Base-by-base conservation (phyloP, 768 basidiomycete genomes). In the Dioszegia hungarica region DNA sequence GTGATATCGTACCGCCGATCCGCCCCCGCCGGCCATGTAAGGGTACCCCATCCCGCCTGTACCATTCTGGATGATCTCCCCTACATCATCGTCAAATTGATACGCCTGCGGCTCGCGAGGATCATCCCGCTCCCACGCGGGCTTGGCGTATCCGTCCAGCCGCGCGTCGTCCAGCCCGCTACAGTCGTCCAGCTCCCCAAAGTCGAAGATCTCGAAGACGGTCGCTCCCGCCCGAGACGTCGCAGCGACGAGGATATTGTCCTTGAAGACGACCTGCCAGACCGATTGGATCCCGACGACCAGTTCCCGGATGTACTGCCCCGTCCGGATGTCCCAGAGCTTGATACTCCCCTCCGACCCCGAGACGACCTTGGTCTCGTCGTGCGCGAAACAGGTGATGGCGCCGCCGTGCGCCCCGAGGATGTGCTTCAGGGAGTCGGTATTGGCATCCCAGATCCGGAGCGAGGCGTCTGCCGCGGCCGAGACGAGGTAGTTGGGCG, bases 371-470 rank as follows among this genome's bases (percentile, higher is more conserved):
- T 95, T 97, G 80, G 89, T 90, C 74, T 98, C 93, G 74, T 98
- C 94, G 64, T 95, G 92, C 76, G 94, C 91, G 81, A 98, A 97
- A 78, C 94, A 99, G 17, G 95, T 98, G 64, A 99, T 98, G n/a
- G 94, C 92, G 20, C 93, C 94, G 5, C 87, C 88, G 74, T 98
- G 94, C 0, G 89, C 90, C 3, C 86, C 85, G 28, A 99, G 82
- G 0, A 86, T 85, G 63, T 92, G 87, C 36, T 83, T 84, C 28
- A 89, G 80, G 56, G 85, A 85, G 54, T 90, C 90, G 0, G 84
- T 84, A 34, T 86, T 84, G 1, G 92, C 89, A 69, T 98, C 87
- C 94, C 94, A 98, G 38, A 98, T 83, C 8, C 93, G 86, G 8
- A 99, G 79, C 0, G 92, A 94, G 20, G 90, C 91, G 74, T 99